Conservation (phyloP, 257 asterid species). For the Forsythia viridissima region DNA sequence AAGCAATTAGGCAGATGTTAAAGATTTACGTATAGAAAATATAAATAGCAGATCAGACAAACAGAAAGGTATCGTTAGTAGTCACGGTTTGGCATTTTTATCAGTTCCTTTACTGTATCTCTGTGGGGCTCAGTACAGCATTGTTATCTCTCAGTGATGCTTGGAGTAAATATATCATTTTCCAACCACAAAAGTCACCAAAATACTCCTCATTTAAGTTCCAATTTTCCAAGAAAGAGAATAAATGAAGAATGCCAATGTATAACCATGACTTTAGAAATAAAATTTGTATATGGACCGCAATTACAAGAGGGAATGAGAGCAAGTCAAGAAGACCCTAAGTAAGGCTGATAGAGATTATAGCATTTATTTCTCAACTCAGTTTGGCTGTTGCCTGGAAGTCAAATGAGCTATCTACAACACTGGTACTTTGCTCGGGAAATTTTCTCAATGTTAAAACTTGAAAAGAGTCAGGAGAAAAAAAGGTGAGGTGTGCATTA, state of each 20-base stretch:
- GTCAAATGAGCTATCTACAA: too few relatives aligned
- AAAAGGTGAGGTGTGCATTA: neutral
- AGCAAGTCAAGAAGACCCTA: neutral
- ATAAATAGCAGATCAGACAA: neutral
- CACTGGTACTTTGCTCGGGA: too few relatives aligned
- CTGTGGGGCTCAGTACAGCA: neutral
- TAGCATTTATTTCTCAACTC: neutral
- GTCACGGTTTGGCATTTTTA: neutral
- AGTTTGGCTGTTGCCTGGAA: neutral
- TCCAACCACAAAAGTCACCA: neutral
- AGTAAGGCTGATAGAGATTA: neutral
- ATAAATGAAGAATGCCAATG: too few relatives aligned
- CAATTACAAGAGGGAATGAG: neutral
- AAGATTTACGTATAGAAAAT: neutral
- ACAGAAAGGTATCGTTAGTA: neutral
- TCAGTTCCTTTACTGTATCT: neutral
- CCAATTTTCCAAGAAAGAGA: neutral
- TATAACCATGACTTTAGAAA: neutral
- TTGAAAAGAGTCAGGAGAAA: neutral
- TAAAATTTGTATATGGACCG: neutral
- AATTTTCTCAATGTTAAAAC: neutral
- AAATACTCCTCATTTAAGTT: neutral
- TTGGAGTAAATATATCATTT: neutral
- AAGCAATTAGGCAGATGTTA: neutral
- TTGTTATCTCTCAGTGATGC: neutral